These are phyloP conservation scores for Backusella australiensis DNA, from an alignment of 192 early-diverging fungal genomes.

Conservation along the genomic window DNA sequence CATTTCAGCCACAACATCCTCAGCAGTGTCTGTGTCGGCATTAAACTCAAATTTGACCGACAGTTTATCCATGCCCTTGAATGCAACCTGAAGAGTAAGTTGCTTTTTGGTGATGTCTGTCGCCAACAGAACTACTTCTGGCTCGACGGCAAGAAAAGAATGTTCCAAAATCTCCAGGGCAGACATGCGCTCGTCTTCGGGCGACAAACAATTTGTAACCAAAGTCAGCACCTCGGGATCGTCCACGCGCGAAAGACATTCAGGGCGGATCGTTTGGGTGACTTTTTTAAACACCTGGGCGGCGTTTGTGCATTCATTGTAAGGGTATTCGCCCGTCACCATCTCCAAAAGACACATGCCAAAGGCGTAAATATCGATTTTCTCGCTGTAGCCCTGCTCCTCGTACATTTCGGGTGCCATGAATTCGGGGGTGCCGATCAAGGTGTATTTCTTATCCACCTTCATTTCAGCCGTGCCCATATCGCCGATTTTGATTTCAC, in stretches of 20 bases:
- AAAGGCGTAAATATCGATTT: constrained; percentile 84
- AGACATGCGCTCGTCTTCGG: constrained; percentile 63
- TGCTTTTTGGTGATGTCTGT: constrained; percentile 61
- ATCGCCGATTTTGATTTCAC: too few species aligned
- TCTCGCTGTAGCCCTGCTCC: constrained; percentile 79
- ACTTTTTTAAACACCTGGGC: constrained; percentile 81
- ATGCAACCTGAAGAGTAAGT: constrained; percentile 70
- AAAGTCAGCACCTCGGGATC: constrained; percentile 67
- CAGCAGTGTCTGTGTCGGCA: constrained; percentile 73
- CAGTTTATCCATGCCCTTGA: constrained; percentile 73
- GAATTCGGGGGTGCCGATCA: too few species aligned
- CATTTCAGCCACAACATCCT: constrained; percentile 81
- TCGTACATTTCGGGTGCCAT: constrained; percentile 52
- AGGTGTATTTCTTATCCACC: too few species aligned
- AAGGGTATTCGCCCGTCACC: constrained; percentile 84
- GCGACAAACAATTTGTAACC: constrained; percentile 61
- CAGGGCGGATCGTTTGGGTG: constrained; percentile 54
- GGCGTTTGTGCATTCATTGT: constrained; percentile 78
- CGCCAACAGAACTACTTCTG: constrained; percentile 67
- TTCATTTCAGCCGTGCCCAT: too few species aligned
- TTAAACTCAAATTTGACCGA: constrained; percentile 83
- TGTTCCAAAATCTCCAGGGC: constrained; percentile 73
- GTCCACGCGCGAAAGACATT: constrained; percentile 59
- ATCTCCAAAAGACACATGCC: constrained; percentile 83
- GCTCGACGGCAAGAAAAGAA: constrained; percentile 72